Percentiles rank a stretch among this genome's conserved stretches.
Conservation (phyloP, 176 grass and related monocot species). For the Zea luxurians region DNA sequence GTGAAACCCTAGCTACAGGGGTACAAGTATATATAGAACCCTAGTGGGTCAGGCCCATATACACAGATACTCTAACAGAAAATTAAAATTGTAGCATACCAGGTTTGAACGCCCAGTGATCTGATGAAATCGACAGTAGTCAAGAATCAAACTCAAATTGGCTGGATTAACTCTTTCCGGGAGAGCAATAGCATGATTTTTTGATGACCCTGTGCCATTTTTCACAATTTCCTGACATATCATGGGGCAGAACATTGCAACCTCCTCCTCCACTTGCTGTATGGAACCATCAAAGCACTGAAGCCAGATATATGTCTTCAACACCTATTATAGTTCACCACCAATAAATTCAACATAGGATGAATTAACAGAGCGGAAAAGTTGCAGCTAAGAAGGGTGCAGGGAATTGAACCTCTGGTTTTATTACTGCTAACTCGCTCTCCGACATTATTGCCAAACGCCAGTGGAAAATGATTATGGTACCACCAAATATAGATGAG, state of each 20-base stretch:
- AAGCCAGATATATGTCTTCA: slow-evolving; percentile 99
- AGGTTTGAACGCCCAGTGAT: slow-evolving; percentile 91
- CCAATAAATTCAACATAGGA: slow-evolving; percentile 7
- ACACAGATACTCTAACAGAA: too few relatives aligned
- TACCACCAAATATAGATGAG: slow-evolving; percentile 11
- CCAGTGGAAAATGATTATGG: slow-evolving; percentile 40
- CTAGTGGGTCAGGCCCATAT: too few relatives aligned
- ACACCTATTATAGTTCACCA: slow-evolving; percentile 50
- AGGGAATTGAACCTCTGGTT: slow-evolving; percentile 63
- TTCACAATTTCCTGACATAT: slow-evolving; percentile 90
- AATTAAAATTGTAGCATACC: slow-evolving; percentile 38
- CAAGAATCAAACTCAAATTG: slow-evolving; percentile 96
- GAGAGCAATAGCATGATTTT: slow-evolving; percentile 93
- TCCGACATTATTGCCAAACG: slow-evolving; percentile 68
- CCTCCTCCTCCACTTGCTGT: slow-evolving; percentile 98
- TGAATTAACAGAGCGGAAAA: background rate
- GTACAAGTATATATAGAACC: too few relatives aligned
- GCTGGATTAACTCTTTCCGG: slow-evolving; percentile 86
- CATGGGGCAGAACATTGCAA: slow-evolving; percentile 97
- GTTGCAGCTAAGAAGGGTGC: background rate
- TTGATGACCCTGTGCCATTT: slow-evolving; percentile 88
- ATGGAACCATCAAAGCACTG: slow-evolving; percentile 99
- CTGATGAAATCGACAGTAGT: slow-evolving; percentile 99
- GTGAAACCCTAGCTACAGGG: too few relatives aligned
- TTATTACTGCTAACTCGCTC: slow-evolving; percentile 73